Conservation (phyloP, 2,329 filamentous ascomycete species). For the Microdochium paspali region DNA sequence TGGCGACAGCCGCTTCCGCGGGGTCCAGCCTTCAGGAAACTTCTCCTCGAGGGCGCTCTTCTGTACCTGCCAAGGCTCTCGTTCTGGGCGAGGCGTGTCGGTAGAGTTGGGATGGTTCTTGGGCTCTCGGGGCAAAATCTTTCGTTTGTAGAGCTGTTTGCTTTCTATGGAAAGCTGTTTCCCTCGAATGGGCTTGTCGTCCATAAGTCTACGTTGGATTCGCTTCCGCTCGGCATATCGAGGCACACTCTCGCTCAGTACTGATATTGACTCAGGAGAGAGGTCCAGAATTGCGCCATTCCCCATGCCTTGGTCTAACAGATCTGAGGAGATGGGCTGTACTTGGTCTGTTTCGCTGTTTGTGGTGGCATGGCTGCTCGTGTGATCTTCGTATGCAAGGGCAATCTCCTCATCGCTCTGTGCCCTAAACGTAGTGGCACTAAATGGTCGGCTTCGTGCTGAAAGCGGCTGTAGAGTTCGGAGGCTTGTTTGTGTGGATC, state of each 20-base stretch:
- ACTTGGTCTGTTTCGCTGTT: not conserved
- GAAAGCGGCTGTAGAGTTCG: not conserved
- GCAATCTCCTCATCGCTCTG: not conserved
- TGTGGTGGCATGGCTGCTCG: not conserved
- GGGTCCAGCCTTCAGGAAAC: conserved; percentile 73
- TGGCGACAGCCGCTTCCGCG: conserved; percentile 79
- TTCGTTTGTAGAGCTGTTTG: conserved; percentile 13
- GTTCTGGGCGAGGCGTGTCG: conserved; percentile 12
- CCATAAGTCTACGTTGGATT: not conserved
- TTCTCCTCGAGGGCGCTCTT: conserved; percentile 69
- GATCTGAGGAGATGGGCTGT: conserved; percentile 2
- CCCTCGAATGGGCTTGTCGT: not conserved
- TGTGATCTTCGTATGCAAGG: not conserved
- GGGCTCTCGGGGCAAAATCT: conserved; percentile 12
- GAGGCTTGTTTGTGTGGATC: not conserved
- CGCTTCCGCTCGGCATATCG: not conserved
- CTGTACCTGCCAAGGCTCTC: conserved; percentile 61
- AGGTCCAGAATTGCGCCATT: conserved; percentile 20
- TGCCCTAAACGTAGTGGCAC: not conserved
- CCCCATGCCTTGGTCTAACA: conserved; percentile 10
- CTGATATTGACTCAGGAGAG: conserved; percentile 21
- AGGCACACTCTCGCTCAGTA: conserved; percentile 10
- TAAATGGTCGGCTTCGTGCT: not conserved
- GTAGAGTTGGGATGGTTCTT: conserved; percentile 1
- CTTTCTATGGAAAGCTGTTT: not conserved